Conservation (phyloP, 2,329 filamentous ascomycete species). For the Eurotiales sp. region DNA sequence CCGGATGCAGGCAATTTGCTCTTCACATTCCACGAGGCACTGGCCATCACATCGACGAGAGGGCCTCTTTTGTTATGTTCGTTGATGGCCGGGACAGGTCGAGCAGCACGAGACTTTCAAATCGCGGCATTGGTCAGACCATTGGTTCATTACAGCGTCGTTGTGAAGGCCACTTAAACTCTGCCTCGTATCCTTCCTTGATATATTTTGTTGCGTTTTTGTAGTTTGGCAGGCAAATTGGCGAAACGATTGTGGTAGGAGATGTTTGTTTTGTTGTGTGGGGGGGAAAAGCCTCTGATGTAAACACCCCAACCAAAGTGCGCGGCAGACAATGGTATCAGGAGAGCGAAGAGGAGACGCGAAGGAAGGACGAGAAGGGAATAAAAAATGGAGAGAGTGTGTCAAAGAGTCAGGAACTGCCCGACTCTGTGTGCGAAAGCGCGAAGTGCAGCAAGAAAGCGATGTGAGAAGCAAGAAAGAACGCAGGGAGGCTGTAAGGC, state of each 20-base stretch:
- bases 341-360: neutral
- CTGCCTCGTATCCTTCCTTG: neutral
- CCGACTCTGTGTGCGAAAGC: too few species aligned
- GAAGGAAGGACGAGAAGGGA: neutral
- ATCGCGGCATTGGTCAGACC: constrained; percentile 8
- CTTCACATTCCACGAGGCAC: constrained; percentile 31
- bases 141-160: neutral
- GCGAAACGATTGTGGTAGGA: too few species aligned
- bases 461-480: neutral
- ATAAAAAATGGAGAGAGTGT: neutral
- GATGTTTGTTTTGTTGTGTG: too few species aligned
- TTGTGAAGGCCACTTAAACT: neutral
- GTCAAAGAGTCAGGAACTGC: neutral
- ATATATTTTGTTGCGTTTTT: neutral
- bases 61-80: constrained; percentile 15
- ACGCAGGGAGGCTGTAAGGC: neutral
- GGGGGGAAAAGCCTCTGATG: neutral
- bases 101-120: constrained; percentile 1
- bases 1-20: constrained; percentile 31
- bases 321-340: neutral
- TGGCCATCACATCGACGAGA: constrained; percentile 34
- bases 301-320: neutral
- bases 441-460: neutral
- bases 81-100: constrained; percentile 11
- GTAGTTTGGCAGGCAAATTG: too few species aligned